These are phyloP conservation scores for Tricholoma hemisulphureum DNA, from an alignment of 768 basidiomycete genomes.

Conservation along the genomic window DNA sequence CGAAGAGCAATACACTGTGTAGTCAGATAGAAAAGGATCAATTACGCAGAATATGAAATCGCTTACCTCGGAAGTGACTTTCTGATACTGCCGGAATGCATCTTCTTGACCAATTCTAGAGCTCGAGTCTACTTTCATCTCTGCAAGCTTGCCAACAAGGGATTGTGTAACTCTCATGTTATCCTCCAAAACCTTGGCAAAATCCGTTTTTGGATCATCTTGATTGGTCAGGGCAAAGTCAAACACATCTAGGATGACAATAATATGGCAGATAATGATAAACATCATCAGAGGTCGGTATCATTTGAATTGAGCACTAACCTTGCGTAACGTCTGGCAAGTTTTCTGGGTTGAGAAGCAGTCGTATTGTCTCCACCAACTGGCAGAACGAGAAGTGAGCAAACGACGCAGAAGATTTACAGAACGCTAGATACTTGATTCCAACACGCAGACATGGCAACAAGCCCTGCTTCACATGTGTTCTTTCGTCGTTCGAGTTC, in stretches of 20 bases:
- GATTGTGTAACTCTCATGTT: constrained; percentile 58
- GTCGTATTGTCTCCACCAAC: constrained; percentile 67
- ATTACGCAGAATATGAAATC: constrained; percentile 2
- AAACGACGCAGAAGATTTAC: constrained; percentile 4
- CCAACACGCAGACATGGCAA: constrained; percentile 80
- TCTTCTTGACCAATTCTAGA: constrained; percentile 35
- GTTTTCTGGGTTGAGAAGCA: constrained; percentile 53
- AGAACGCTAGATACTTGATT: constrained; percentile 50
- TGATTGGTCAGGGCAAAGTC: constrained; percentile 43
- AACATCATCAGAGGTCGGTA: constrained; percentile 28
- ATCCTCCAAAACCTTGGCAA: constrained; percentile 47
- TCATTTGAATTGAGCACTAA: constrained; percentile 29
- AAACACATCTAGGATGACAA: constrained; percentile 40
- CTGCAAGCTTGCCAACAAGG: constrained; percentile 58
- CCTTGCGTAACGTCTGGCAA: constrained; percentile 39
- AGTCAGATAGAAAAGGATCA: constrained; percentile 7
- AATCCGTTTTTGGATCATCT: constrained; percentile 35
- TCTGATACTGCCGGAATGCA: constrained; percentile 47
- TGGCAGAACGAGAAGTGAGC: constrained; percentile 23
- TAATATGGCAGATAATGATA: constrained; percentile 2
- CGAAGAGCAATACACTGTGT: constrained; percentile 55
- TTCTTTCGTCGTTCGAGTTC: constrained; percentile 65
- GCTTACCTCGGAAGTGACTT: constrained; percentile 59
- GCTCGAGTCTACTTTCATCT: constrained; percentile 37
- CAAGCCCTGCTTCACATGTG: constrained; percentile 67